Conservation (phyloP, 106 monocot species). For the Dendrobium officinale region DNA sequence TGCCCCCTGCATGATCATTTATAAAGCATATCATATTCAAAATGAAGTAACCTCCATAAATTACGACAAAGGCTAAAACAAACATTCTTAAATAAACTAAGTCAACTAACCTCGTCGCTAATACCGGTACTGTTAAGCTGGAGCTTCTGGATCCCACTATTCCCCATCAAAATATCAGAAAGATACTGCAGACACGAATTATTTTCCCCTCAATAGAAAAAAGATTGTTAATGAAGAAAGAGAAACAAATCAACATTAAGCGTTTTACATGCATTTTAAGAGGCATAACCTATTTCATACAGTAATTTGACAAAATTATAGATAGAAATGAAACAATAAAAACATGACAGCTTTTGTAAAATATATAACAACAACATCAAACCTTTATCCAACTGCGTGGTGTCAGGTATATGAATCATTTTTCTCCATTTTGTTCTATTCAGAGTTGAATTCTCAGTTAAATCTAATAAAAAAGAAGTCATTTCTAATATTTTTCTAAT, state of each 20-base stretch:
- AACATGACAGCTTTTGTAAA: neutral
- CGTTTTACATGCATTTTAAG: neutral
- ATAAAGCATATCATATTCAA: neutral
- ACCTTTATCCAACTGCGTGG: too few species aligned
- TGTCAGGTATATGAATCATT: too few species aligned
- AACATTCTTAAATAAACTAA: conserved; percentile 1
- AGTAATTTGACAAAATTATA: neutral
- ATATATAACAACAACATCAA: neutral
- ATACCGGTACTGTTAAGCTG: conserved; percentile 86
- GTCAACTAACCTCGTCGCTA: conserved; percentile 83
- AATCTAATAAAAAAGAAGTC: too few species aligned
- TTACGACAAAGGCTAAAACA: neutral
- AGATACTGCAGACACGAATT: conserved; percentile 59
- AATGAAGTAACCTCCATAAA: neutral
- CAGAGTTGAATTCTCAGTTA: too few species aligned
- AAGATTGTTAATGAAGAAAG: neutral
- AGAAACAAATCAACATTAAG: neutral
- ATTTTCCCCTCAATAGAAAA: conserved; percentile 8
- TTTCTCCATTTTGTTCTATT: too few species aligned
- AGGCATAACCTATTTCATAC: neutral
- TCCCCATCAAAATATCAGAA: conserved; percentile 73
- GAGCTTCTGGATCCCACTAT: conserved; percentile 84
- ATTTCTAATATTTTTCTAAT: too few species aligned
- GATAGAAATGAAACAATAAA: neutral
- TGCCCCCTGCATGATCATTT: conserved; percentile 58